These are phyloP conservation scores for Phytophthora syringae DNA, from an alignment of 352 stramenopile species.

Conservation along the genomic window DNA sequence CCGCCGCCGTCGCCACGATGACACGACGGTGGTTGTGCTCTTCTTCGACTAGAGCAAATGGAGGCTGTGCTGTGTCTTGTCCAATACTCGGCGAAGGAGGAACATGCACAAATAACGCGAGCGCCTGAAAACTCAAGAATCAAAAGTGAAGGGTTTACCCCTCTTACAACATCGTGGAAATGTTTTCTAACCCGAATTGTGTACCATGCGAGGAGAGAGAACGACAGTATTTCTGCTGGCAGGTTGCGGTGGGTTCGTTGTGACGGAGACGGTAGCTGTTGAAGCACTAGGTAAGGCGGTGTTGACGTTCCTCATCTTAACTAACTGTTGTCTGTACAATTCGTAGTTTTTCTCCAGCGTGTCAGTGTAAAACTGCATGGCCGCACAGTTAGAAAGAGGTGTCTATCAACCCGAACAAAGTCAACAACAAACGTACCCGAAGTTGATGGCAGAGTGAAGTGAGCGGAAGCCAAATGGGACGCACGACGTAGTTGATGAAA, in stretches of 20 bases:
- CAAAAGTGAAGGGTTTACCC: constrained; percentile 11
- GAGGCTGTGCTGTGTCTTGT: constrained; percentile 7
- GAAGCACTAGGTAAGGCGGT: background rate
- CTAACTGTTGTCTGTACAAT: constrained; percentile 47
- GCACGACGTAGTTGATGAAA: constrained; percentile 81
- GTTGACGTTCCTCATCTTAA: constrained; percentile 34
- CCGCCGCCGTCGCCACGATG: constrained; percentile 91
- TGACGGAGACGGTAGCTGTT: constrained; percentile 7
- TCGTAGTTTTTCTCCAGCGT: constrained; percentile 77
- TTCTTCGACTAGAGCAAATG: constrained; percentile 73
- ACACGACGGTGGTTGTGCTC: constrained; percentile 93
- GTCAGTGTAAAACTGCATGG: constrained; percentile 64
- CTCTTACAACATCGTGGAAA: constrained; percentile 5
- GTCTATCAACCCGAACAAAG: background rate
- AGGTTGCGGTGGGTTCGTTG: constrained; percentile 12
- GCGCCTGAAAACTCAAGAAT: constrained; percentile 9
- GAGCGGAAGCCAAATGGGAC: constrained; percentile 75
- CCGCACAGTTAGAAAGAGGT: constrained; percentile 2
- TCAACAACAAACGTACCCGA: constrained; percentile 38
- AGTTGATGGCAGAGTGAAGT: constrained; percentile 64
- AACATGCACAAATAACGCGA: constrained; percentile 10
- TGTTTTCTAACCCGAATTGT: constrained; percentile 1
- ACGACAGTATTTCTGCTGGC: constrained; percentile 10
- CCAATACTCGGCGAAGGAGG: no score
- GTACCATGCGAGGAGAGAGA: constrained; percentile 14